Evolutionary conservation across 306 rosid species (phyloP).

Genomic region (Betula pendula): DNA sequence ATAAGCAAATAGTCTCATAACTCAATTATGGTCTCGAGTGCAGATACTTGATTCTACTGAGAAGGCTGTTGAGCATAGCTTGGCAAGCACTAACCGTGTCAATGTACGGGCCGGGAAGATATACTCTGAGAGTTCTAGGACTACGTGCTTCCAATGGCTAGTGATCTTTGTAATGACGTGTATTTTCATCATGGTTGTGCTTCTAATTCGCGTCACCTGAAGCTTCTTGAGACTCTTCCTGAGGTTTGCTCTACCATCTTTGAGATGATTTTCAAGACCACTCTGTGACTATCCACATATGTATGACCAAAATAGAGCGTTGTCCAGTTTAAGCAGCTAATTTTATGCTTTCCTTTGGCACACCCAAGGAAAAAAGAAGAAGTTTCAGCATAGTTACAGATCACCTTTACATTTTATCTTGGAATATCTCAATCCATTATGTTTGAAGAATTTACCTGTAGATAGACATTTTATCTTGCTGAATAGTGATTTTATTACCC

Average conservation of each 20-base stretch:
- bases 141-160: slow-evolving; percentile 86
- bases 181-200: slow-evolving; percentile 83
- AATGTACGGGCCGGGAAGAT: slow-evolving; percentile 60
- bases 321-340: not conserved
- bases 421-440: too few species aligned
- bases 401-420: too few species aligned
- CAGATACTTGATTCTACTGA: slow-evolving; percentile 91
- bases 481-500: too few species aligned
- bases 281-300: too few species aligned
- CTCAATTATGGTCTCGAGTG: slow-evolving; percentile 30
- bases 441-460: too few species aligned
- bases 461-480: too few species aligned
- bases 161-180: slow-evolving; percentile 64
- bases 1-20: slow-evolving; percentile 1
- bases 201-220: slow-evolving; percentile 77
- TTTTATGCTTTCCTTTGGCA: not conserved
- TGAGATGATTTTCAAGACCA: not conserved
- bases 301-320: not conserved
- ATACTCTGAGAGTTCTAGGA: slow-evolving; percentile 70
- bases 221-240: not conserved
- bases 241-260: not conserved
- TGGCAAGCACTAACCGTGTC: slow-evolving; percentile 89
- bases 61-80: slow-evolving; percentile 78
- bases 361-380: not conserved
- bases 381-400: too few species aligned